Percentiles rank a stretch among this genome's conserved stretches.
Evolutionary conservation across 2,329 filamentous ascomycete genomes (phyloP).

Genomic region (Nothophaeocryptopus gaeumannii): DNA sequence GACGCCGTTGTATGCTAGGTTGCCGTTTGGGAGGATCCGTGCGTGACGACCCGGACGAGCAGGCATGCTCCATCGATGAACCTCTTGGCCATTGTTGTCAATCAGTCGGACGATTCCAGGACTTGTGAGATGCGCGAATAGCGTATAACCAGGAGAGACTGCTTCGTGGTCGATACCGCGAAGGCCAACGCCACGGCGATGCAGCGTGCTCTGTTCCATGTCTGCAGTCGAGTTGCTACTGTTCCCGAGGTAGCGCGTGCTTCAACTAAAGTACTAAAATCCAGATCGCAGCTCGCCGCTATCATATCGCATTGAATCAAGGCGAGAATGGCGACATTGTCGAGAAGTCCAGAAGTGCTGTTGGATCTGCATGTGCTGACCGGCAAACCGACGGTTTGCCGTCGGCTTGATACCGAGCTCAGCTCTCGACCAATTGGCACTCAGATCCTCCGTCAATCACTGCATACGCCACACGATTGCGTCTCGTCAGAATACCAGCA

Average conservation of each 20-base stretch:
- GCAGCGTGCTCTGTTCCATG: constrained; percentile 47
- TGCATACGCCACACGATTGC: too few species aligned
- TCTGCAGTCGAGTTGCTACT: background rate
- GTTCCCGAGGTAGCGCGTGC: background rate
- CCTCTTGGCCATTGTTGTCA: constrained; percentile 42
- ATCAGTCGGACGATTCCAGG: constrained; percentile 40
- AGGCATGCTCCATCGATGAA: constrained; percentile 45
- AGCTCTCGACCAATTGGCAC: too few species aligned
- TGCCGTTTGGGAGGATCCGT: constrained; percentile 45
- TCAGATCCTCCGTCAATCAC: too few species aligned
- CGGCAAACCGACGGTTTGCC: background rate
- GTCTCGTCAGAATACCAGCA: too few species aligned
- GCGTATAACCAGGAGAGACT: constrained; percentile 42
- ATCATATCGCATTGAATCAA: too few species aligned
- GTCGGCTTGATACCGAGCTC: background rate
- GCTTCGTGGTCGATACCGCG: constrained; percentile 38
- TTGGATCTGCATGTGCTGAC: too few species aligned
- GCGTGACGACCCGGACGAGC: constrained; percentile 44
- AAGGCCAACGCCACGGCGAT: constrained; percentile 43
- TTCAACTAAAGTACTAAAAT: background rate
- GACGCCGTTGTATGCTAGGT: constrained; percentile 45
- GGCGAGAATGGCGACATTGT: too few species aligned
- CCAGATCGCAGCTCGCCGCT: too few species aligned
- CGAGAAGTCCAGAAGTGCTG: too few species aligned
- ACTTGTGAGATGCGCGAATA: constrained; percentile 44